Base-by-base conservation (phyloP, 2,329 filamentous ascomycete species). In the Venturia carpophila region DNA sequence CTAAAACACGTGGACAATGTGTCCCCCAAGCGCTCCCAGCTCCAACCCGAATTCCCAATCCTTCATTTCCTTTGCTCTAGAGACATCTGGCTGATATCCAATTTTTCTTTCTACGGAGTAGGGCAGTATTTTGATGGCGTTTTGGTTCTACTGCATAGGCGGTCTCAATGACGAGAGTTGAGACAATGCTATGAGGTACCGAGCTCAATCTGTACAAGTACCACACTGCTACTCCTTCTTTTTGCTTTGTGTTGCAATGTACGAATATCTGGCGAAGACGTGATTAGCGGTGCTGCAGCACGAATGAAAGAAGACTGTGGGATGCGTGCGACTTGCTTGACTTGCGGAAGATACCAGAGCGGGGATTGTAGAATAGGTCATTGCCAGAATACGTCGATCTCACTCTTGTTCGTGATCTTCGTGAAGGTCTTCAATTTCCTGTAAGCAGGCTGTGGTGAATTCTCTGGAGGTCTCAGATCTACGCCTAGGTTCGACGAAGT, bases 111-210 rank as follows among this genome's bases (percentile, higher is more conserved):
- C 37, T 21, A 5, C 19, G 52, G 47, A 27, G 4, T 45, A 64
- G 63, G 63, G 42, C 30, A 64, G 63, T 58, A 34, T 58, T 9
- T 37, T 64, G 41, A 64, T 64, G 63, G 63, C 63, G 63, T 64
- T 56, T 49, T 64, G 63, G 63, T 64, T 64, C 37, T 64, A 56
- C 21, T 64, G 63, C 49, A 42, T 60, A 24, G 63, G 63, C 15
- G 52, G 52, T 10, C 52, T 58, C 27, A 58, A 58, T 27, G 52
- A 58, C 52, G 52, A 30, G 52, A 58, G 15, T 5, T 58, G 52
- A 58, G 52, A 21, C n/a, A 15, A 11, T 21, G 21, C 10, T 21
- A 58, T 7, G 27, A n/a, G 30, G n/a, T 13, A 27, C 30, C 19
- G 13, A 58, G 19, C 6, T 58, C 13, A 24, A 37, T 37, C 37